Conservation (phyloP, 129 eudicot species). For the Gnaphalium uliginosum region DNA sequence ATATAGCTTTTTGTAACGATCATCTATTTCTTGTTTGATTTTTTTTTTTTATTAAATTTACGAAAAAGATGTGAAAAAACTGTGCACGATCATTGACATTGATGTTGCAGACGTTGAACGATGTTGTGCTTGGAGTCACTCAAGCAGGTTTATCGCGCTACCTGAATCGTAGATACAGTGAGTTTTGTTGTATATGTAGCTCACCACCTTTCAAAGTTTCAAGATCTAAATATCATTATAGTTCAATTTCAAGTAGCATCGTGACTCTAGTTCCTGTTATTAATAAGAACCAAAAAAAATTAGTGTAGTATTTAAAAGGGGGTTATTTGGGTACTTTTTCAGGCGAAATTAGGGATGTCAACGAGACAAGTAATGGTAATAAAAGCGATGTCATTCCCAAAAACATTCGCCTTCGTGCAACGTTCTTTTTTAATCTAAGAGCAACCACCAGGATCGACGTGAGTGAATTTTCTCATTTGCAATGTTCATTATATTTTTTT, state of each 20-base stretch:
- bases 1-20: not conserved
- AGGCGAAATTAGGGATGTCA: slow-evolving; percentile 29
- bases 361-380: not conserved
- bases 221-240: not conserved
- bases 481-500: not conserved
- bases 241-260: not conserved
- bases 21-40: not conserved
- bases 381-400: slow-evolving; percentile 29
- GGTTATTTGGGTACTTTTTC: not conserved
- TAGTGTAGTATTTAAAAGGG: not conserved
- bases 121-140: slow-evolving; percentile 51
- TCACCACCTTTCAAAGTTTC: not conserved
- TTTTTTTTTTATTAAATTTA: no score
- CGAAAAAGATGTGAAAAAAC: not conserved
- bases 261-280: not conserved
- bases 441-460: slow-evolving; percentile 46
- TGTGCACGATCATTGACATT: not conserved
- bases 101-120: slow-evolving; percentile 44
- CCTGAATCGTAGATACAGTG: slow-evolving; percentile 46
- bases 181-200: slow-evolving; percentile 17
- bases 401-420: slow-evolving; percentile 48
- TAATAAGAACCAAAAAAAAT: not conserved
- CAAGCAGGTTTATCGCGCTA: slow-evolving; percentile 54
- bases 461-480: slow-evolving; percentile 21
- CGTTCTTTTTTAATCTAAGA: slow-evolving; percentile 46